Evolutionary conservation across 257 asterid genomes (phyloP).

Genomic region (Verbena officinalis): DNA sequence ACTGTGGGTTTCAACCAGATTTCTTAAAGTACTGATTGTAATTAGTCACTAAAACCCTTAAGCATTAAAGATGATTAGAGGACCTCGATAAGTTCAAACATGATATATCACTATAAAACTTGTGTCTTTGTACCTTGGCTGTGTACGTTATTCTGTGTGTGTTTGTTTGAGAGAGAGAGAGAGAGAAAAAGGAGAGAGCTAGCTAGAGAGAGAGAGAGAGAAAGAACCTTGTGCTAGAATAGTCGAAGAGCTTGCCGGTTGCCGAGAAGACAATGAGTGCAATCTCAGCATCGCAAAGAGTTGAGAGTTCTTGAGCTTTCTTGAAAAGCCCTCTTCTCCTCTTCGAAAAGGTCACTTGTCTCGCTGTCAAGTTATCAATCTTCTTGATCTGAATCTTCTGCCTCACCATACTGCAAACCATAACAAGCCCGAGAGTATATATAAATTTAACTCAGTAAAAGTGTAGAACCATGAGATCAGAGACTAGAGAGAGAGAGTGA

Average conservation of each 20-base stretch:
- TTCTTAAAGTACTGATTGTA: too few species aligned
- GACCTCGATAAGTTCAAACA: neutral
- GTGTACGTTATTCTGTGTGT: neutral
- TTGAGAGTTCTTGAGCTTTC: conserved; percentile 79
- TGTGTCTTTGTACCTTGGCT: neutral
- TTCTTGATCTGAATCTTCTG: conserved; percentile 79
- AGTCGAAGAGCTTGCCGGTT: conserved; percentile 74
- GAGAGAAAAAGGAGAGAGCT: conserved; percentile 35
- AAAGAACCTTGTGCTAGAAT: conserved; percentile 58
- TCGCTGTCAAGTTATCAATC: conserved; percentile 72
- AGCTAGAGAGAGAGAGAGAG: conserved; percentile 33
- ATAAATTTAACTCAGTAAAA: neutral
- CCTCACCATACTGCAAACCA: conserved; percentile 58
- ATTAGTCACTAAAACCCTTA: neutral
- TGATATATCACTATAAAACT: neutral
- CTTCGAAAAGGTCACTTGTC: conserved; percentile 84
- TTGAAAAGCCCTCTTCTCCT: conserved; percentile 90
- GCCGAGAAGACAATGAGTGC: conserved; percentile 87
- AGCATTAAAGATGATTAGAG: neutral
- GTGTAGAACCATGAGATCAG: neutral
- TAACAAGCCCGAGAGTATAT: conserved; percentile 11
- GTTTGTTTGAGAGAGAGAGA: conserved; percentile 20
- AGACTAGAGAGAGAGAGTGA: conserved; percentile 21
- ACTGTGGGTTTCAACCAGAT: neutral
- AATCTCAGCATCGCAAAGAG: conserved; percentile 80